Base-by-base conservation (phyloP, 2,329 filamentous ascomycete genomes). In the Ophiostoma himal-ulmi region DNA sequence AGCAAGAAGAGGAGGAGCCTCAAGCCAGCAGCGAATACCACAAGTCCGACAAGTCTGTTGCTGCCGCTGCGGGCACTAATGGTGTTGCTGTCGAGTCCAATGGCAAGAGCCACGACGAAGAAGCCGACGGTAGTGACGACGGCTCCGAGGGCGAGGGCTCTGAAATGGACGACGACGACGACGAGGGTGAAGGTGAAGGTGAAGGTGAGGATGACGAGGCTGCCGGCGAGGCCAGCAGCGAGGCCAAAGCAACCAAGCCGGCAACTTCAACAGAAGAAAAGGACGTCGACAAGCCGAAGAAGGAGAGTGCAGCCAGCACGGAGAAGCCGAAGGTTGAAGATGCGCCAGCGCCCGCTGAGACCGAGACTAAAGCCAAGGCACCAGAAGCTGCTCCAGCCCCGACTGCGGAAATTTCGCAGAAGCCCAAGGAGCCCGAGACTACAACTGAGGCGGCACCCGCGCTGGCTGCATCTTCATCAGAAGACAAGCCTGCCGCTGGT, bases 1-100 rank as follows among this genome's bases (percentile, higher is more conserved):
- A 87, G 72, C 86, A 89, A 75, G 83, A 85, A 70, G 81, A 85
- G 2, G 75, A 86, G 72, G 86, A 89, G 75, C 83, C 85, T 71
- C 81, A 84, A 1, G 71, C 64, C 67, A 72, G 44, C 70, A 67
- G 44, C 5, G 66, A 57, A 36, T 65, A 54, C 69, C 44, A 60
- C 64, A 60, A 69, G 37, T 62, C 52, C 17, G 20, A 65, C 34
- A 37, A 37, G 39, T 39, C 37, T 6, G 30, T 36, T 22, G 20
- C 22, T 11, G 34, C 20, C 22, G 65, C 48, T 36, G 34, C 64
- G 5, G 41, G 44, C n/a, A 69, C n/a, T 36, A 71, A 70, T 54
- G 69, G 67, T 44, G 26, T 1, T 14, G 26, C 64, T 52, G 69
- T 69, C 44, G 52, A 10, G 57, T 36, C 57, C 57, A 62, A 62